These are phyloP conservation scores for Coemansia sp. DNA, from an alignment of 192 early-diverging fungal genomes.

Conservation along the genomic window DNA sequence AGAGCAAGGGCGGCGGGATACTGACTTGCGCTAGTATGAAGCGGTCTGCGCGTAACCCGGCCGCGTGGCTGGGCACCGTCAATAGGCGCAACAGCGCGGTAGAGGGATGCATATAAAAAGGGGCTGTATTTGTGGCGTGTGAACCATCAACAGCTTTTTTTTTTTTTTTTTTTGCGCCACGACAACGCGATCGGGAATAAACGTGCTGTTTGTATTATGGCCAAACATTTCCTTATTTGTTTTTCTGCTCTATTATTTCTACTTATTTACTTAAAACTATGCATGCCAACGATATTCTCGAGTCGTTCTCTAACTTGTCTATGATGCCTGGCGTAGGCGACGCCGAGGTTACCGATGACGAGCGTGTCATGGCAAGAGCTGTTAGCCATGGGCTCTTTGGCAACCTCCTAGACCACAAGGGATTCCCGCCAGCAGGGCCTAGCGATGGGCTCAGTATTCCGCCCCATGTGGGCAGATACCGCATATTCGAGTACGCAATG, in stretches of 20 bases:
- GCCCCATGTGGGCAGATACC: not conserved
- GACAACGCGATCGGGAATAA: not conserved
- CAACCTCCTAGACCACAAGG: not conserved
- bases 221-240: not conserved
- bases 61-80: conserved; percentile 16
- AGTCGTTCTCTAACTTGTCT: not conserved
- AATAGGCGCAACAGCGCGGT: not conserved
- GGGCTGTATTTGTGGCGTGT: not conserved
- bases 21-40: conserved; percentile 5
- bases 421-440: not conserved
- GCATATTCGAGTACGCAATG: conserved; percentile 6
- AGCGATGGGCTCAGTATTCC: conserved; percentile 3
- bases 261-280: not conserved
- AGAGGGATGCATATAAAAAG: not conserved
- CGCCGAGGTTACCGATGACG: conserved; percentile 10
- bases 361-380: not conserved
- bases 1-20: conserved; percentile 16
- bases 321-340: conserved; percentile 18
- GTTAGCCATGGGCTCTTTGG: not conserved
- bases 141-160: not conserved
- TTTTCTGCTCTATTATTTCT: not conserved
- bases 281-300: not conserved
- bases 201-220: not conserved
- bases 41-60: conserved; percentile 22
- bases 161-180: not conserved